Conservation (phyloP, 106 monocot genomes). For the Acorus gramineus region DNA sequence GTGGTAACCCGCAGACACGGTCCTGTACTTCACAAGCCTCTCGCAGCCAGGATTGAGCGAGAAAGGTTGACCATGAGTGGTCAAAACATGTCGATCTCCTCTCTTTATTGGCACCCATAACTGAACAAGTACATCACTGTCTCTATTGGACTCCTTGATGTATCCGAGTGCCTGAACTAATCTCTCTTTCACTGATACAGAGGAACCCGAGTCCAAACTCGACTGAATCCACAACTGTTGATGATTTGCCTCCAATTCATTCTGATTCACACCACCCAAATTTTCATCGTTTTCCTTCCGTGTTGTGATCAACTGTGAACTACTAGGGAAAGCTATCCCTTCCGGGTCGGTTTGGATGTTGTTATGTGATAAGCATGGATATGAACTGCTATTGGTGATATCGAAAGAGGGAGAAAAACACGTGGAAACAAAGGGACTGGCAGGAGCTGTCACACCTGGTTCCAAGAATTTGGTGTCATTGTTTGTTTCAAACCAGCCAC, state of each 20-base stretch:
- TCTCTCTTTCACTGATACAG: conserved; percentile 20
- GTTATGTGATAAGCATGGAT: neutral
- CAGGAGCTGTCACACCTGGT: conserved; percentile 1
- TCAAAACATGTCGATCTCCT: conserved; percentile 43
- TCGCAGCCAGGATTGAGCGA: conserved; percentile 29
- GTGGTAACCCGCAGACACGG: conserved; percentile 37
- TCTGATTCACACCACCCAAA: neutral
- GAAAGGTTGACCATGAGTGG: conserved; percentile 66
- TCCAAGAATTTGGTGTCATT: conserved; percentile 2
- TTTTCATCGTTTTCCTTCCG: neutral
- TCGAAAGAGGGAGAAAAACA: conserved; percentile 4
- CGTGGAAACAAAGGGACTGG: neutral
- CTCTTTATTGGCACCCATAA: conserved; percentile 54
- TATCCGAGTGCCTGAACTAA: conserved; percentile 10
- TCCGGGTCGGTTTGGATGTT: neutral
- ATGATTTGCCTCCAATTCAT: neutral
- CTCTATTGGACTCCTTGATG: conserved; percentile 28
- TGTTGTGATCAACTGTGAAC: neutral
- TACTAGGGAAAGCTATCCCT: neutral
- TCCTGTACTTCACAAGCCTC: conserved; percentile 47
- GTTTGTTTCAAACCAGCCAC: conserved; percentile 5
- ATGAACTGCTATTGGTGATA: conserved; percentile 1
- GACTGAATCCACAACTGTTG: neutral
- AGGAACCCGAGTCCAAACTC: neutral
- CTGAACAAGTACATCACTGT: conserved; percentile 53